Conservation (phyloP, 768 basidiomycete genomes). For the Mycena rosella region DNA sequence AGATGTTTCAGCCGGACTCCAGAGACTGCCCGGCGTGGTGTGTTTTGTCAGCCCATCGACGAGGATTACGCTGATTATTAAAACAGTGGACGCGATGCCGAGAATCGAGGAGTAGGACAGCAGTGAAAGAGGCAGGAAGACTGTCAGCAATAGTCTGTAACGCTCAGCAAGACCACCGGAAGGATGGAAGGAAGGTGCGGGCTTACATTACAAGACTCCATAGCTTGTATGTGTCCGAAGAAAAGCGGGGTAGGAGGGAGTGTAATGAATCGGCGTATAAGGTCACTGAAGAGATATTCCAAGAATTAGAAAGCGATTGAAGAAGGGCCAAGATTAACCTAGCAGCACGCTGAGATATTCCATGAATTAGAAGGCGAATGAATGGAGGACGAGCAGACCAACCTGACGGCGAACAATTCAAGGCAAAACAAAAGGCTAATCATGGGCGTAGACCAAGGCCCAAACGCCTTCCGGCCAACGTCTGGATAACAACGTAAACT, state of each 20-base stretch:
- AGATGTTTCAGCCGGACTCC: slow-evolving; percentile 78
- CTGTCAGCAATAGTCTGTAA: slow-evolving; percentile 81
- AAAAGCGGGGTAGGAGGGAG: slow-evolving; percentile 74
- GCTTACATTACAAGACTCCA: slow-evolving; percentile 78
- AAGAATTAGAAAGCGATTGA: background rate
- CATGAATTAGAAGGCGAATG: background rate
- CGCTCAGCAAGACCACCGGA: slow-evolving; percentile 22
- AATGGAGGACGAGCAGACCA: slow-evolving; percentile 37
- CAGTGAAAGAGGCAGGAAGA: slow-evolving; percentile 87
- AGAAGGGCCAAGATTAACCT: too few species aligned
- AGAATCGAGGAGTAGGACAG: slow-evolving; percentile 92
- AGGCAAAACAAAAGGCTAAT: slow-evolving; percentile 86
- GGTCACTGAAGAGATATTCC: slow-evolving; percentile 68
- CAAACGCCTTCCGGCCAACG: slow-evolving; percentile 91
- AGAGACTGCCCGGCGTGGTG: slow-evolving; percentile 84
- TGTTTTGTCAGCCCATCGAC: slow-evolving; percentile 84
- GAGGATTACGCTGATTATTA: slow-evolving; percentile 82
- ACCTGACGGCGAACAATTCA: slow-evolving; percentile 89
- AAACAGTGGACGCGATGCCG: slow-evolving; percentile 82
- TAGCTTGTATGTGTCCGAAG: slow-evolving; percentile 80
- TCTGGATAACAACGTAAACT: slow-evolving; percentile 88
- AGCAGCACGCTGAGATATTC: too few species aligned
- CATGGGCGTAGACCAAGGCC: slow-evolving; percentile 71
- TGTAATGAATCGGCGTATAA: slow-evolving; percentile 90
- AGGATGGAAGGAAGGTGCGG: slow-evolving; percentile 19